Percentiles rank a stretch among this genome's conserved stretches.
These are phyloP conservation scores for Lanmaoa rubissima DNA, from an alignment of 768 basidiomycete genomes.

Conservation along the genomic window DNA sequence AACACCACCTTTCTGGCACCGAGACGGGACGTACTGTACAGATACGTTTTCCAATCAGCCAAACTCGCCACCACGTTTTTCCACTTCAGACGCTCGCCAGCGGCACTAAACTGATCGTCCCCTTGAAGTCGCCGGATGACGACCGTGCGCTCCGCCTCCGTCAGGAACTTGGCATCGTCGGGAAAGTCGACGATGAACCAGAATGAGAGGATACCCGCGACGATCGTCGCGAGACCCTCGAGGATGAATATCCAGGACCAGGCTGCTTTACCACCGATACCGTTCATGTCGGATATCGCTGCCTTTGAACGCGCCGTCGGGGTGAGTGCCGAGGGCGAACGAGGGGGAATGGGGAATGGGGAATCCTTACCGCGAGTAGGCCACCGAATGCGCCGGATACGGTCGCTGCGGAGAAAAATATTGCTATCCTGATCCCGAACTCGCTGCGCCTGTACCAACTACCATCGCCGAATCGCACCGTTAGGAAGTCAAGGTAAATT, in stretches of 20 bases:
- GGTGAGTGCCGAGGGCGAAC: not conserved
- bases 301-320: conserved; percentile 26
- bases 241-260: conserved; percentile 79
- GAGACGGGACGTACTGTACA: conserved; percentile 25
- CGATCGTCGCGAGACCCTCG: conserved; percentile 64
- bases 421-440: conserved; percentile 60
- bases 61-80: conserved; percentile 60
- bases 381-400: conserved; percentile 83
- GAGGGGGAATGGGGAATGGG: not conserved
- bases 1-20: not conserved
- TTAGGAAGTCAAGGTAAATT: conserved; percentile 32
- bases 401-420: conserved; percentile 79
- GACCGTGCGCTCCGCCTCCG: conserved; percentile 65
- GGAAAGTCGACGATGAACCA: conserved; percentile 85
- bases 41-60: conserved; percentile 74
- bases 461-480: conserved; percentile 19
- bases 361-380: conserved; percentile 54
- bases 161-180: conserved; percentile 74
- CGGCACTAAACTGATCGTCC: conserved; percentile 72
- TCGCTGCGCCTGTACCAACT: conserved; percentile 72
- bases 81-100: conserved; percentile 58
- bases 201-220: conserved; percentile 63
- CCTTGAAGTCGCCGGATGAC: conserved; percentile 63
- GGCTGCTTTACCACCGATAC: conserved; percentile 62
- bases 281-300: conserved; percentile 71